Base-by-base conservation (phyloP, 257 asterid genomes). In the Scutellaria baicalensis region DNA sequence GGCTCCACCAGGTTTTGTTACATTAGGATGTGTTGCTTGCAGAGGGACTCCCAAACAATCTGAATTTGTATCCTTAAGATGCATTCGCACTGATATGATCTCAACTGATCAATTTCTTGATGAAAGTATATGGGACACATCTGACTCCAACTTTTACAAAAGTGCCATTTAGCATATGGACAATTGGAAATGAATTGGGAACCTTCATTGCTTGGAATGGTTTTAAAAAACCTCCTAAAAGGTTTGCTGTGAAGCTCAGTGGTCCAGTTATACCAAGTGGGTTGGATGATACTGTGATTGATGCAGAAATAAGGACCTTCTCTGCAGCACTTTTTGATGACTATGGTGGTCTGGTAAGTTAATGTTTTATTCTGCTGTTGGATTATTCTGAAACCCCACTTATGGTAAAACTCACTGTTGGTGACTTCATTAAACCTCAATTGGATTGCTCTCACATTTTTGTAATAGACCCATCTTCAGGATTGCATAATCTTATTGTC, bases 311-410 rank as follows among this genome's bases (percentile, higher is more conserved):
- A 69, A 77, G 87, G 74, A 89, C 99, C 49, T 91, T 93, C 79
- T 93, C 97, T 60, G 96, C 89, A 1, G 95, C 99, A 43, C 92
- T 91, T 75, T 93, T 91, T 82, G 99, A 91, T 80, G 99, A 93
- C 80, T 90, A 81, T 82, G 90, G 96, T 56, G 99, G 97, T 79
- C 67, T 89, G 96, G 96, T 93, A 91, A 77, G 79, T 35, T 65
- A 9, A 70, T 20, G 20, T 60, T 66, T 54, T 56, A 11, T 68
- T 58, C 9, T 38, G 49, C 61, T 39, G 44, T 20, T 27, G 42
- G 72, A 20, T 54, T 75, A 27, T 50, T 60, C 21, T 64, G 36
- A 14, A 44, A 14, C 18, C 21, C 16, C 45, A 61, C 42, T 38
- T 39, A 60, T 16, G 45, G 56, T 72, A 10, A 52, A 77, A 57